Evolutionary conservation across 2,329 filamentous ascomycete species (phyloP).

Genomic region (Ilyonectria destructans): DNA sequence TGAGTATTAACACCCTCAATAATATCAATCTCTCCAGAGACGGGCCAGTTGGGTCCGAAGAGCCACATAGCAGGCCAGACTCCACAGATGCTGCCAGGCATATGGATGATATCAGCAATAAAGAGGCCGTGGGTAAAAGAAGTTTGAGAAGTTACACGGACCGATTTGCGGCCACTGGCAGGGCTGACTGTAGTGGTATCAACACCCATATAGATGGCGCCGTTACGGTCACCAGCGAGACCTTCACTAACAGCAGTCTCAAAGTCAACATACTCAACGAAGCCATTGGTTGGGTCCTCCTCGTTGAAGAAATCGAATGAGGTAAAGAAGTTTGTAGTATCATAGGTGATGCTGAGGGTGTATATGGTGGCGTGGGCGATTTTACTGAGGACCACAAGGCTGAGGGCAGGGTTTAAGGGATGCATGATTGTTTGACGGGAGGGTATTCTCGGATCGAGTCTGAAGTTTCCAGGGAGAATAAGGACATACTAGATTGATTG

Average conservation of each 20-base stretch:
- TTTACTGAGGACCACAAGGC: slow-evolving; percentile 51
- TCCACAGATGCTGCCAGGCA: slow-evolving; percentile 81
- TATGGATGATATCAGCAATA: slow-evolving; percentile 81
- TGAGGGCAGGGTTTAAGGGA: slow-evolving; percentile 45
- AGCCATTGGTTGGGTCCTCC: slow-evolving; percentile 81
- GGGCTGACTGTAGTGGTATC: slow-evolving; percentile 73
- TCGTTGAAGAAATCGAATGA: slow-evolving; percentile 70
- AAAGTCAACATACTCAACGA: slow-evolving; percentile 78
- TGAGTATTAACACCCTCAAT: slow-evolving; percentile 83
- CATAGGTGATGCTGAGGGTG: slow-evolving; percentile 64
- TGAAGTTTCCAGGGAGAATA: too few relatives aligned
- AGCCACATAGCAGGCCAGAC: slow-evolving; percentile 84
- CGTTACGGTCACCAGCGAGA: slow-evolving; percentile 72
- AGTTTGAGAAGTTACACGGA: slow-evolving; percentile 79
- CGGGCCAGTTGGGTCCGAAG: slow-evolving; percentile 81
- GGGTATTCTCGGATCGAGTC: too few relatives aligned
- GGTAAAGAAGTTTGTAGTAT: slow-evolving; percentile 70
- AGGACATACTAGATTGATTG: too few relatives aligned
- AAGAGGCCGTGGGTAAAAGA: slow-evolving; percentile 80
- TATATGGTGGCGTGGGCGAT: slow-evolving; percentile 56
- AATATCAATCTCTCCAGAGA: slow-evolving; percentile 83
- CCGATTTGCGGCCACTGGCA: slow-evolving; percentile 75
- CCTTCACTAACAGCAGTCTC: slow-evolving; percentile 70
- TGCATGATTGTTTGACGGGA: slow-evolving; percentile 44
- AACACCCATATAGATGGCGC: slow-evolving; percentile 78